These are phyloP conservation scores for Verbena officinalis DNA, from an alignment of 257 asterid species.

Conservation along the genomic window DNA sequence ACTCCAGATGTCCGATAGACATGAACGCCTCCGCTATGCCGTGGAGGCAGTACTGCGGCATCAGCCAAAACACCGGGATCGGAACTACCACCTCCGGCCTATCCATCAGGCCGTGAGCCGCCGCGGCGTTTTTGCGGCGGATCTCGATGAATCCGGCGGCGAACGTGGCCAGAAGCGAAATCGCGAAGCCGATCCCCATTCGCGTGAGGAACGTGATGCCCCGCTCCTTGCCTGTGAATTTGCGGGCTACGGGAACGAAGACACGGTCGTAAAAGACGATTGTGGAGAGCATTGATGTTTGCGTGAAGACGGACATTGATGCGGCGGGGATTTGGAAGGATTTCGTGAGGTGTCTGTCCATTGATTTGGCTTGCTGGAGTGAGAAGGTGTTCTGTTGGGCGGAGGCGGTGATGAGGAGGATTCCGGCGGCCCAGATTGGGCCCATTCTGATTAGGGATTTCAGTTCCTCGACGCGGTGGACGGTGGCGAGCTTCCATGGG, in stretches of 20 bases:
- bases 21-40: slow-evolving; percentile 83
- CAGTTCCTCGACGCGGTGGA: slow-evolving; percentile 85
- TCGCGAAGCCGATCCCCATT: slow-evolving; percentile 72
- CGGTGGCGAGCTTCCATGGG: slow-evolving; percentile 67
- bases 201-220: slow-evolving; percentile 75
- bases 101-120: slow-evolving; percentile 46
- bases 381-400: slow-evolving; percentile 83
- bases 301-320: slow-evolving; percentile 76
- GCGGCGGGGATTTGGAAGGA: slow-evolving; percentile 78
- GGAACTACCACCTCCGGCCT: slow-evolving; percentile 44
- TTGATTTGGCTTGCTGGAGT: slow-evolving; percentile 80
- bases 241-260: slow-evolving; percentile 62
- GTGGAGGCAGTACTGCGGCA: slow-evolving; percentile 70
- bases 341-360: slow-evolving; percentile 65
- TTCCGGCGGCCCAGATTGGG: slow-evolving; percentile 91
- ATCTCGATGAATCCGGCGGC: slow-evolving; percentile 76
- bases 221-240: slow-evolving; percentile 68
- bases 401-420: slow-evolving; percentile 69
- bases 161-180: slow-evolving; percentile 65
- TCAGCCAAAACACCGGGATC: slow-evolving; percentile 70
- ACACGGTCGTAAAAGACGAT: slow-evolving; percentile 64
- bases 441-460: slow-evolving; percentile 83
- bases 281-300: slow-evolving; percentile 65
- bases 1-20: slow-evolving; percentile 82
- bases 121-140: slow-evolving; percentile 56